These are phyloP conservation scores for Buxus sempervirens DNA, from an alignment of 164 flowering plant genomes.

Conservation along the genomic window DNA sequence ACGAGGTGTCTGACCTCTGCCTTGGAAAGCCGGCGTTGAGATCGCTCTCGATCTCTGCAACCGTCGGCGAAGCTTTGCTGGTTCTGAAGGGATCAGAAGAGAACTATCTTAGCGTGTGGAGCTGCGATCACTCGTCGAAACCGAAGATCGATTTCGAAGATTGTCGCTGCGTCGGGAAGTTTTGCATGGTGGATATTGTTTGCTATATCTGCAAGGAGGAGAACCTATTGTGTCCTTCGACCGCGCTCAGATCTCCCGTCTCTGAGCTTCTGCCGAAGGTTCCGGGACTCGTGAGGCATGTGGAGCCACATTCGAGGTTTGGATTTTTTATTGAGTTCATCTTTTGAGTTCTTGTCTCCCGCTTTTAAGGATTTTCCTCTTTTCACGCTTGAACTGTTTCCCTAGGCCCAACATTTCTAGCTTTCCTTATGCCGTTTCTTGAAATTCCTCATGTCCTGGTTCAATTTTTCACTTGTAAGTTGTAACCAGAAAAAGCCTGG, in stretches of 20 bases:
- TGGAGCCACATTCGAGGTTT: conserved; percentile 67
- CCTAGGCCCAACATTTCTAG: too few species aligned
- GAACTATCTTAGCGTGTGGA: conserved; percentile 62
- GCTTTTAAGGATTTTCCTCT: neutral
- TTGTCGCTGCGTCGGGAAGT: conserved; percentile 70
- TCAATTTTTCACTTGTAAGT: neutral
- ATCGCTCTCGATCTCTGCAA: conserved; percentile 40
- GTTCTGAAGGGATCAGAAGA: conserved; percentile 58
- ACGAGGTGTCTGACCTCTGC: conserved; percentile 83
- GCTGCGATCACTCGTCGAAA: conserved; percentile 38
- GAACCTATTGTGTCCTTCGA: conserved; percentile 43
- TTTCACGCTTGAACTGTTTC: neutral
- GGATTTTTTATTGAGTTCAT: conserved; percentile 1
- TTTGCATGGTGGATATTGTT: conserved; percentile 80
- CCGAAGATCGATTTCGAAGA: neutral
- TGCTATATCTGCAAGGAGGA: conserved; percentile 58
- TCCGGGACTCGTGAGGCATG: conserved; percentile 48
- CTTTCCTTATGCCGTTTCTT: too few species aligned
- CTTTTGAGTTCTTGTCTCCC: neutral
- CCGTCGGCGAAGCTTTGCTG: conserved; percentile 53
- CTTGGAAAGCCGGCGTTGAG: conserved; percentile 58
- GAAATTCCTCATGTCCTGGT: neutral
- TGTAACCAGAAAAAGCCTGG: too few species aligned
- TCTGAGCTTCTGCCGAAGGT: conserved; percentile 39
- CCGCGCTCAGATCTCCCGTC: conserved; percentile 60